A percentile compares a stretch with the other conserved stretches of the same genome.
Conservation (phyloP, 2,329 filamentous ascomycete genomes). For the Sporothrix globosa region DNA sequence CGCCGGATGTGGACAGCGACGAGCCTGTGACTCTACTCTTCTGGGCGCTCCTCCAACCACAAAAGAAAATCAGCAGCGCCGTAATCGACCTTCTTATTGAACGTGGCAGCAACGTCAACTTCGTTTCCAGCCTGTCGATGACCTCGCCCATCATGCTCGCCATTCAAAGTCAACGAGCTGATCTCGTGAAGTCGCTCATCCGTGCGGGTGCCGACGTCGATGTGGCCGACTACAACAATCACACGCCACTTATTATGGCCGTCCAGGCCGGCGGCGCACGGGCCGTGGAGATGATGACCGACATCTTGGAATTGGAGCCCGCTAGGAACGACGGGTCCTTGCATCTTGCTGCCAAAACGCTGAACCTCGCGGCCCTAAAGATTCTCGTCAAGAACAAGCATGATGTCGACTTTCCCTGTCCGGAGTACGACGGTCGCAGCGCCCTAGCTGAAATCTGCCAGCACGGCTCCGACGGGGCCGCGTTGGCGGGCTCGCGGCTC, state of each 20-base stretch:
- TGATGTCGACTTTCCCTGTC: constrained; percentile 66
- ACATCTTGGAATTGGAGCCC: constrained; percentile 59
- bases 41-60: constrained; percentile 65
- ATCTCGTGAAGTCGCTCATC: constrained; percentile 61
- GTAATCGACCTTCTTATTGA: constrained; percentile 62
- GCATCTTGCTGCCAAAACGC: constrained; percentile 64
- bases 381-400: constrained; percentile 63
- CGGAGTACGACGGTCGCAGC: constrained; percentile 63
- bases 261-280: constrained; percentile 58
- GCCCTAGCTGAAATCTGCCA: constrained; percentile 67
- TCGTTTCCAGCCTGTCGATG: constrained; percentile 55
- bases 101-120: constrained; percentile 60
- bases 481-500: constrained; percentile 53
- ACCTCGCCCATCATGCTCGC: constrained; percentile 64
- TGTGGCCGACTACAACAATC: constrained; percentile 58
- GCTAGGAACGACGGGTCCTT: constrained; percentile 67
- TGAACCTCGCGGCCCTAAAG: constrained; percentile 60
- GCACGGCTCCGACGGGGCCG: constrained; percentile 53
- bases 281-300: constrained; percentile 57
- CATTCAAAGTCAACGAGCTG: constrained; percentile 58
- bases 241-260: constrained; percentile 63
- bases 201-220: constrained; percentile 64
- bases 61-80: constrained; percentile 63
- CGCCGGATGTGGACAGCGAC: constrained; percentile 53
- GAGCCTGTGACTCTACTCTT: constrained; percentile 59